Evolutionary conservation across 768 basidiomycete genomes (phyloP).

Genomic region (Candolleomyces aberdarensis): DNA sequence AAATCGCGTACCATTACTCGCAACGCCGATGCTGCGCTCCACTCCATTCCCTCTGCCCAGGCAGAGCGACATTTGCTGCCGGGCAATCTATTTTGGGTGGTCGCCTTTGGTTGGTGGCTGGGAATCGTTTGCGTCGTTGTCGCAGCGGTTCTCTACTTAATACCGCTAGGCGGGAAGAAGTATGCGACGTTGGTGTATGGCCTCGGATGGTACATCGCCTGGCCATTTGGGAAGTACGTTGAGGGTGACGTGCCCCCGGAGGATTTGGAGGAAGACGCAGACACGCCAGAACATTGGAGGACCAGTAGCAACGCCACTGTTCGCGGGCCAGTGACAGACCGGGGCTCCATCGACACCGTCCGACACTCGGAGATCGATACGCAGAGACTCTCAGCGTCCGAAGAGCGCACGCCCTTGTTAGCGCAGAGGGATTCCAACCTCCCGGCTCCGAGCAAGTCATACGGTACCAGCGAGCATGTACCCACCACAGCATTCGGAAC

Average conservation of each 20-base stretch:
- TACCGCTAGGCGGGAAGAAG: constrained; percentile 78
- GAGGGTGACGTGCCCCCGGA: constrained; percentile 59
- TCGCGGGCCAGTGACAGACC: constrained; percentile 27
- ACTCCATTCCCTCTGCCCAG: constrained; percentile 87
- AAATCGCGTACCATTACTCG: constrained; percentile 96
- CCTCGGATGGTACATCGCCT: constrained; percentile 92
- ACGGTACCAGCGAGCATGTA: constrained; percentile 55
- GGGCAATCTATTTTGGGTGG: constrained; percentile 91
- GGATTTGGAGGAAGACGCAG: constrained; percentile 27
- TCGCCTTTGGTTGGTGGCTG: constrained; percentile 94
- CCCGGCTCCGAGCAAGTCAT: constrained; percentile 54
- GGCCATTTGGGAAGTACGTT: constrained; percentile 99
- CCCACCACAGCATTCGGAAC: constrained; percentile 22
- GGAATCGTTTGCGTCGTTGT: constrained; percentile 65
- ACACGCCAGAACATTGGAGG: constrained; percentile 25
- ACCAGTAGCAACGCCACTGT: constrained; percentile 36
- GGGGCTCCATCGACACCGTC: constrained; percentile 17
- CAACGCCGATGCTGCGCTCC: constrained; percentile 91
- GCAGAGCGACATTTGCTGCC: constrained; percentile 91
- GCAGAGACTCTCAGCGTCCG: constrained; percentile 19
- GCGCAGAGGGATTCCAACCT: constrained; percentile 25
- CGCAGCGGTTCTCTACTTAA: constrained; percentile 62
- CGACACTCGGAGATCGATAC: neutral
- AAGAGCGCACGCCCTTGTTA: constrained; percentile 47
- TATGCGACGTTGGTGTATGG: constrained; percentile 89